phyloP scores from a whole-genome alignment of 1,284 basidiomycete species.

The Cryptococcus neoformans region DNA sequence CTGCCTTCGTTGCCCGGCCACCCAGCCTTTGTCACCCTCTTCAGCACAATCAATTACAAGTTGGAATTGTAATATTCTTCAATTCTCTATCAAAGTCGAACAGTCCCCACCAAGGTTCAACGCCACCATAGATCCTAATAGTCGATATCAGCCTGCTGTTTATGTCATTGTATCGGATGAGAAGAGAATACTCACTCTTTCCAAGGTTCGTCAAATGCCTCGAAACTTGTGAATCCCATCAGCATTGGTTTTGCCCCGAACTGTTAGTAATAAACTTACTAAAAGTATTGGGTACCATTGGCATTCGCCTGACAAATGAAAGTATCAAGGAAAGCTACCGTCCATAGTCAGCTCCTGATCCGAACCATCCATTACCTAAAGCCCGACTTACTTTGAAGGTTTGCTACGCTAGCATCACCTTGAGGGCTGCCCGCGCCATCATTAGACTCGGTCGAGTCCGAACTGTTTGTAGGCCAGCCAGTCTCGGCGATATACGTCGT shows the following conservation, averaged over 20 bases:
- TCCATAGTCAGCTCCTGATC: not conserved
- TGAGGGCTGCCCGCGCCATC: constrained; percentile 48
- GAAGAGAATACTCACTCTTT: constrained; percentile 55
- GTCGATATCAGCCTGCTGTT: not conserved
- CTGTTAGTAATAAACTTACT: constrained; percentile 8
- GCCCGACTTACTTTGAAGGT: constrained; percentile 59
- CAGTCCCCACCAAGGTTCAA: constrained; percentile 70
- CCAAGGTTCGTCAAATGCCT: constrained; percentile 83
- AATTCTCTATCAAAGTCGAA: constrained; percentile 57
- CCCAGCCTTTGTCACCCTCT: not conserved
- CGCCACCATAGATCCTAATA: constrained; percentile 66
- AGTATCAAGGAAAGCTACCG: constrained; percentile 63
- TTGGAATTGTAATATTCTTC: constrained; percentile 52
- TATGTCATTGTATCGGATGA: not conserved
- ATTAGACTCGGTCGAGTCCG: constrained; percentile 57
- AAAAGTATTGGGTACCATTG: constrained; percentile 76
- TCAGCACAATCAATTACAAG: not conserved
- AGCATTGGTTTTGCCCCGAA: not conserved
- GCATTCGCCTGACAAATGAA: constrained; percentile 85
- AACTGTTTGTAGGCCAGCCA: constrained; percentile 70
- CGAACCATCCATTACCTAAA: not conserved
- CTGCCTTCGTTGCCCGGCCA: not conserved
- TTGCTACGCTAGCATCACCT: constrained; percentile 60
- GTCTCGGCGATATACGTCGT: constrained; percentile 85
- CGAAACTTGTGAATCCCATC: constrained; percentile 38